Base-by-base conservation (phyloP, 2,329 filamentous ascomycete genomes). In the Mariannaea elegans region DNA sequence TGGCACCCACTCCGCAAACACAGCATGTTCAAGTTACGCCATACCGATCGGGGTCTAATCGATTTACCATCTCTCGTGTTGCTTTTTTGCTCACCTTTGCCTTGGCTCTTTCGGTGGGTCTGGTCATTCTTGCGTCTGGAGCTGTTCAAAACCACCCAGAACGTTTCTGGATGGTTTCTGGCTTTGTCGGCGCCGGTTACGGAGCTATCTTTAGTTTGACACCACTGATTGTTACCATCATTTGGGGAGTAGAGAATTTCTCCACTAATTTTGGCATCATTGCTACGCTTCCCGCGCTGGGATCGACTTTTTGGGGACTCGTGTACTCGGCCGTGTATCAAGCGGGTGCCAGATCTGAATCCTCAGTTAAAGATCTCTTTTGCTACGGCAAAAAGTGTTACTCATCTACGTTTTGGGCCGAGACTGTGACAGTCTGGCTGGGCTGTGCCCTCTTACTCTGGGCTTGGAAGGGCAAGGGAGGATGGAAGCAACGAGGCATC, bases 221-320 rank as follows among this genome's bases (percentile, higher is more conserved):
- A 0, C 95, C 95, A 2, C 94, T 98, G 65, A 92, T 98, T 56
- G 90, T 97, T 67, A 93, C 90, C n/a, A 93, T 97, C 9, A 94
- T 99, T 44, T 99, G 95, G 95, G 95, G 95, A 23, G 93, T 97
- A 0, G 94, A 98, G 80, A 99, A 98, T 75, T 98, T 99, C 73
- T 95, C 93, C 58, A 99, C 95, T 0, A 98, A 99, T 71, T 99
- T 94, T 88, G 95, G 95, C 9, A 94, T 98, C 62, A 88, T 98
- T 7, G 93, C 94, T 39, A 95, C 96, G 82, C 89, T 94, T 56
- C 95, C 95, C 3, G 95, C 95, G 0, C 78, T 91, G 0, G 95
- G 94, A 0, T 93, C 94, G 0, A 93, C 93, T 0, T 84, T 97
- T 29, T 99, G 94, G 93, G 93, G 94, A 0, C 76, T 95, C 1